Evolutionary conservation across 1,284 basidiomycete species (phyloP).

Genomic region (Leccinum solheimii): DNA sequence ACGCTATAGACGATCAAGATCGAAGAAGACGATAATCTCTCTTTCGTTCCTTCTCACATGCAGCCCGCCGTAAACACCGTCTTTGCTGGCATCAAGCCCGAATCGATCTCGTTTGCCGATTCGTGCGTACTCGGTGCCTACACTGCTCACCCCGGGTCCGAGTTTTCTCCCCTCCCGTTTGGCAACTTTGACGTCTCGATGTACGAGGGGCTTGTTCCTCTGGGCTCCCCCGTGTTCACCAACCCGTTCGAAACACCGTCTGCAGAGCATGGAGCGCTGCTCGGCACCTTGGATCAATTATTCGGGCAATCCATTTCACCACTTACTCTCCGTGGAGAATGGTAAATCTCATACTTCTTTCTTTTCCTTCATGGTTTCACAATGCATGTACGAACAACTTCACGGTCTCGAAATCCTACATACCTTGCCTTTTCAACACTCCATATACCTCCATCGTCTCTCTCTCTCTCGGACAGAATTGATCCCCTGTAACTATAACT

Average conservation of each 20-base stretch:
- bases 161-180: constrained; percentile 9
- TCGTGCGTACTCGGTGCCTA: constrained; percentile 28
- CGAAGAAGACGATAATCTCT: background rate
- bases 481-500: constrained; percentile 18
- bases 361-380: background rate
- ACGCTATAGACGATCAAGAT: constrained; percentile 11
- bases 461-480: constrained; percentile 6
- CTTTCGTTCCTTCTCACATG: constrained; percentile 26
- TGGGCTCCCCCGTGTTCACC: constrained; percentile 31
- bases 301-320: constrained; percentile 33
- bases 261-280: constrained; percentile 11
- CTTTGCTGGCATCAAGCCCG: constrained; percentile 36
- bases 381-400: constrained; percentile 12
- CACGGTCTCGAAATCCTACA: background rate
- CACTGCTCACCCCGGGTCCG: background rate
- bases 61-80: constrained; percentile 22
- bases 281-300: constrained; percentile 31
- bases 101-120: constrained; percentile 28
- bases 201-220: constrained; percentile 8
- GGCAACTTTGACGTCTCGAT: constrained; percentile 11
- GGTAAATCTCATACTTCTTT: constrained; percentile 11
- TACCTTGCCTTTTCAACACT: background rate
- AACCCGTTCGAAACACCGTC: constrained; percentile 32
- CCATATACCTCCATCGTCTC: constrained; percentile 2
- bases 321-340: constrained; percentile 18